These are phyloP conservation scores for Pythium rhizo-oryzae DNA, from an alignment of 352 stramenopile species.

Conservation along the genomic window DNA sequence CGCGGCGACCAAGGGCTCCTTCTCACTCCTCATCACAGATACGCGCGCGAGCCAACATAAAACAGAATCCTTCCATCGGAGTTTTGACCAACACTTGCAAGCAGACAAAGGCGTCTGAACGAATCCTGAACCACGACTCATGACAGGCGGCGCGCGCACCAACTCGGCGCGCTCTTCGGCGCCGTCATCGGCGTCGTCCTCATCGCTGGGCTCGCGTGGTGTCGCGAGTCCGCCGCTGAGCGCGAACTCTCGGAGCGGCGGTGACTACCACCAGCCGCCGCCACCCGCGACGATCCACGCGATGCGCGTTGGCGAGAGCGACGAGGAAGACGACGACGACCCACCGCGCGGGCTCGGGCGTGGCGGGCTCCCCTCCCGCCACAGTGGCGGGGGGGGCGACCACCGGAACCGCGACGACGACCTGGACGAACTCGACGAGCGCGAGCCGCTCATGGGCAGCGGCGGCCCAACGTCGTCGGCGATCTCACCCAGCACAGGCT, in stretches of 20 bases:
- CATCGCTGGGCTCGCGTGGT: neutral
- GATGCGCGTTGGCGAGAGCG: conserved; percentile 23
- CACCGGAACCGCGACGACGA: conserved; percentile 7
- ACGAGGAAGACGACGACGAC: conserved; percentile 29
- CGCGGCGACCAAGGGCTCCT: neutral
- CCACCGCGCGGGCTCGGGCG: neutral
- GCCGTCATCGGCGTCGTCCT: neutral
- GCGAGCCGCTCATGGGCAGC: conserved; percentile 44
- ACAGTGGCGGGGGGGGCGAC: neutral
- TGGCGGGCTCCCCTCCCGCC: neutral
- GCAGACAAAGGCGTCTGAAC: too few relatives aligned
- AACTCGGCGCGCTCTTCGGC: conserved; percentile 6
- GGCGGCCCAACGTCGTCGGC: conserved; percentile 36
- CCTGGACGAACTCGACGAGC: conserved; percentile 35
- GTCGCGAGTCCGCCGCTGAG: conserved; percentile 14
- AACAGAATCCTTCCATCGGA: neutral
- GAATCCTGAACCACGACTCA: neutral
- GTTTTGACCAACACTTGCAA: too few relatives aligned
- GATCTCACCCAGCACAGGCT: conserved; percentile 55
- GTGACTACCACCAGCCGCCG: conserved; percentile 17
- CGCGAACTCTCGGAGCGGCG: neutral
- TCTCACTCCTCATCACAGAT: conserved; percentile 2
- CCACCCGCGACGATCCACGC: conserved; percentile 3
- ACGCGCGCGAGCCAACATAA: conserved; percentile 1
- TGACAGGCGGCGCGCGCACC: conserved; percentile 5